Evolutionary conservation across 768 basidiomycete genomes (phyloP).

Genomic region (Tubosaeta sp.): DNA sequence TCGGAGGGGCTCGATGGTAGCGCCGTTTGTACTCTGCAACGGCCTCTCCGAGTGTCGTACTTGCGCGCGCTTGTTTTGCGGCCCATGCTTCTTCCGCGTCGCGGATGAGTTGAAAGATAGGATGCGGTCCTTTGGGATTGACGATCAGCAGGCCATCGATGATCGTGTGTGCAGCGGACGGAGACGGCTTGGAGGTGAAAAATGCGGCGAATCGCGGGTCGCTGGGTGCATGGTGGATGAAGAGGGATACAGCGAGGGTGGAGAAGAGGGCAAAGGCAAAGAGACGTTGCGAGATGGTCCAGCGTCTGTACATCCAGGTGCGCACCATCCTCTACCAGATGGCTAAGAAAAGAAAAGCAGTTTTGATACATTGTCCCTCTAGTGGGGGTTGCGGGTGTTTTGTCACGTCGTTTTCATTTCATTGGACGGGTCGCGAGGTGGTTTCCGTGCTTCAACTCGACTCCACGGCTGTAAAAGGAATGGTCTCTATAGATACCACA

Average conservation of each 20-base stretch:
- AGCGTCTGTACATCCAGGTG: neutral
- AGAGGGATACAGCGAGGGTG: neutral
- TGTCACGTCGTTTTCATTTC: no score
- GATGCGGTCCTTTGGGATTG: slow-evolving; percentile 36
- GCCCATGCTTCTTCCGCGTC: slow-evolving; percentile 37
- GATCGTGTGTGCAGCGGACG: slow-evolving; percentile 14
- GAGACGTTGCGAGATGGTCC: neutral
- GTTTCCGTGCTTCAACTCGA: no score
- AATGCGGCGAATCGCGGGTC: neutral
- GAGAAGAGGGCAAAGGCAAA: neutral
- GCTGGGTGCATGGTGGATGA: neutral
- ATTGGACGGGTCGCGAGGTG: no score
- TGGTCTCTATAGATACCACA: no score
- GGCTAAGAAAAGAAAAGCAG: no score
- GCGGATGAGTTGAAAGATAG: slow-evolving; percentile 40
- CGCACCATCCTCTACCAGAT: neutral
- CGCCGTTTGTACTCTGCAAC: slow-evolving; percentile 36
- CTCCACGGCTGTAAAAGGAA: no score
- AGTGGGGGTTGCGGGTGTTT: no score
- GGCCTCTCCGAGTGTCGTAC: slow-evolving; percentile 35
- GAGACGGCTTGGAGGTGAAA: neutral
- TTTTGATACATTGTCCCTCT: no score
- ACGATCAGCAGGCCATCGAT: slow-evolving; percentile 32
- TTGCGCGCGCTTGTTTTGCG: slow-evolving; percentile 30
- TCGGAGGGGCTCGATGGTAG: slow-evolving; percentile 34